These are phyloP conservation scores for Excoecaria agallocha DNA, from an alignment of 345 rosid species.

Conservation along the genomic window DNA sequence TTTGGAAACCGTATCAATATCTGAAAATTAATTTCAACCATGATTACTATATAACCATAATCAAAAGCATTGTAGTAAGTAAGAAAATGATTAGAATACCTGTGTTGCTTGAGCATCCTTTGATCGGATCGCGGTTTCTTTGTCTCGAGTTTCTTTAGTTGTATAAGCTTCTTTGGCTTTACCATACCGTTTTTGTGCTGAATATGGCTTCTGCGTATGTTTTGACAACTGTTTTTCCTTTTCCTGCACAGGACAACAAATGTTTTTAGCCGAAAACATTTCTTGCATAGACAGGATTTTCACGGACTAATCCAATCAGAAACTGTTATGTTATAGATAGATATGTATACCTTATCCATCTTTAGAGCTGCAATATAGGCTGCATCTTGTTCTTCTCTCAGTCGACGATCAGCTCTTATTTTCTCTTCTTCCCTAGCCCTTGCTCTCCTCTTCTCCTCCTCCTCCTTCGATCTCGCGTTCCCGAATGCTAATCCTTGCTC, in stretches of 20 bases:
- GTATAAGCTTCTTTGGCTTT: slow-evolving; percentile 26
- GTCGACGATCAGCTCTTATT: slow-evolving; percentile 42
- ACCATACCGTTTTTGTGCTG: slow-evolving; percentile 23
- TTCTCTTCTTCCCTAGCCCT: slow-evolving; percentile 39
- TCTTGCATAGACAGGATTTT: too few species aligned
- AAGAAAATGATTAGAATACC: slow-evolving; percentile 28
- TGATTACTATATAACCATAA: not conserved
- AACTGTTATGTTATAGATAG: too few species aligned
- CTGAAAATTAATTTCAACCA: slow-evolving; percentile 27
- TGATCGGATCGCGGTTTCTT: slow-evolving; percentile 20
- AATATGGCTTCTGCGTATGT: slow-evolving; percentile 14
- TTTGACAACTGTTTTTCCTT: slow-evolving; percentile 33
- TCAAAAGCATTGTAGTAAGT: too few species aligned
- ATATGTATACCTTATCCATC: slow-evolving; percentile 47
- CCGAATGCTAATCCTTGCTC: slow-evolving; percentile 62
- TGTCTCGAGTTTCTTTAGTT: slow-evolving; percentile 18
- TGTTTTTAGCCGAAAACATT: too few species aligned
- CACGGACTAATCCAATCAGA: too few species aligned
- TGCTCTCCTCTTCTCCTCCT: slow-evolving; percentile 18
- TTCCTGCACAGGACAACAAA: slow-evolving; percentile 27
- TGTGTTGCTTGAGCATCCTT: slow-evolving; percentile 40
- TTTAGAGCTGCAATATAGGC: slow-evolving; percentile 50
- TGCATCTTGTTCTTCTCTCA: slow-evolving; percentile 59
- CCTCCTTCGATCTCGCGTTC: slow-evolving; percentile 14
- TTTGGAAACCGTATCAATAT: slow-evolving; percentile 55